Conservation (phyloP, 306 rosid species). For the Albizia julibrissin region DNA sequence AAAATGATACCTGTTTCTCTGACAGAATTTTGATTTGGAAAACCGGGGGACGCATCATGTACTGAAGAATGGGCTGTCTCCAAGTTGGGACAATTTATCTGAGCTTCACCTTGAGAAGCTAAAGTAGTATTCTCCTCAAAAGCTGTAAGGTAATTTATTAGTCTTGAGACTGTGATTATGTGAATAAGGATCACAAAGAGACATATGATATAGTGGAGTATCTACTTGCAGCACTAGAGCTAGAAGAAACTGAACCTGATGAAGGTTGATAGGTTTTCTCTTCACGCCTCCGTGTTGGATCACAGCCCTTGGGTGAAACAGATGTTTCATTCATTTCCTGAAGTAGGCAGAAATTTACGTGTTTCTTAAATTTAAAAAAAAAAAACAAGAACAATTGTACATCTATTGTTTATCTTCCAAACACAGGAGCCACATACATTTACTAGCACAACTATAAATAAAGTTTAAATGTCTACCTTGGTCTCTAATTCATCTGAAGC, state of each 20-base stretch:
- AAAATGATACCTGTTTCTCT: constrained; percentile 63
- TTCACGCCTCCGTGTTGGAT: constrained; percentile 57
- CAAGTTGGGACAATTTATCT: constrained; percentile 45
- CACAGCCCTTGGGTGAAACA: constrained; percentile 48
- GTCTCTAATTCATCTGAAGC: constrained; percentile 52
- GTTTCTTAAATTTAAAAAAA: constrained; percentile 12
- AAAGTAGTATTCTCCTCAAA: constrained; percentile 44
- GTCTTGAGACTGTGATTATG: constrained; percentile 34
- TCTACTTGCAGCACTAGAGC: constrained; percentile 41
- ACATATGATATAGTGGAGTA: constrained; percentile 1
- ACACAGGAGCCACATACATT: background rate
- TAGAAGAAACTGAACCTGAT: constrained; percentile 43
- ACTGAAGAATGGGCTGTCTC: constrained; percentile 45
- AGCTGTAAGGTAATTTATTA: constrained; percentile 38
- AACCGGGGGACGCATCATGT: constrained; percentile 68
- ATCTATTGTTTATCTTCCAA: constrained; percentile 27
- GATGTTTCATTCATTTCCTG: constrained; percentile 60
- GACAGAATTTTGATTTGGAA: constrained; percentile 48
- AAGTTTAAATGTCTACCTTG: constrained; percentile 56
- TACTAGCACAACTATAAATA: constrained; percentile 7
- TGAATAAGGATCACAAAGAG: constrained; percentile 20
- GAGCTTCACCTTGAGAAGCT: constrained; percentile 55
- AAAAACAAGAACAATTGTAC: background rate
- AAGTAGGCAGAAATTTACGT: constrained; percentile 13
- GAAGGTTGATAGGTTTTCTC: constrained; percentile 48